A percentile compares a stretch with the other conserved stretches of the same genome.
Conservation (phyloP, 345 rosid species). For the Aquilaria sinensis region DNA sequence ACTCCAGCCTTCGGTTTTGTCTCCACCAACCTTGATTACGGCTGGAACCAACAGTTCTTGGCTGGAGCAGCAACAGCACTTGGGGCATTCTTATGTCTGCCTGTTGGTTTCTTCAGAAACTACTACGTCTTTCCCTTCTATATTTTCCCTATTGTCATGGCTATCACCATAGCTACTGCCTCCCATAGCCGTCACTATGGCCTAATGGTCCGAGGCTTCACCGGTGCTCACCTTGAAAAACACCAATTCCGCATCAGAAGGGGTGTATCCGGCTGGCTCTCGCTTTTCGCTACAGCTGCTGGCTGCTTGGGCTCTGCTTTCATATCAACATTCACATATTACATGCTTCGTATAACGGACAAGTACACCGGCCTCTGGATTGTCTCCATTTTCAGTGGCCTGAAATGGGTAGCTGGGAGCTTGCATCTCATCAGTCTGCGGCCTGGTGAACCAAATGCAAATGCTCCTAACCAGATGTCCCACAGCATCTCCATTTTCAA, state of each 20-base stretch:
- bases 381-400: constrained; percentile 58
- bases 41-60: constrained; percentile 23
- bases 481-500: constrained; percentile 34
- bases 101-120: constrained; percentile 38
- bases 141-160: constrained; percentile 27
- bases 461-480: constrained; percentile 11
- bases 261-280: constrained; percentile 44
- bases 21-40: constrained; percentile 37
- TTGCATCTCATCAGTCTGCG: constrained; percentile 21
- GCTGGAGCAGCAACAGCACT: constrained; percentile 38
- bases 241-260: constrained; percentile 27
- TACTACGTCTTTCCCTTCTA: constrained; percentile 41
- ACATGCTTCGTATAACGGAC: constrained; percentile 37
- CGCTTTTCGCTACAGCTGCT: constrained; percentile 35
- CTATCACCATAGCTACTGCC: constrained; percentile 33
- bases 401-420: constrained; percentile 44
- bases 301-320: constrained; percentile 48
- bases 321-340: constrained; percentile 41
- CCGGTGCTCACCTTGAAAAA: constrained; percentile 22
- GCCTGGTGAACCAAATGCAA: constrained; percentile 12
- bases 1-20: constrained; percentile 24
- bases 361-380: constrained; percentile 39
- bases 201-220: constrained; percentile 36
- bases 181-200: constrained; percentile 54
- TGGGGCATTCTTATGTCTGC: constrained; percentile 52